Base-by-base conservation (phyloP, 2,329 filamentous ascomycete genomes). In the Didymella segeticola region DNA sequence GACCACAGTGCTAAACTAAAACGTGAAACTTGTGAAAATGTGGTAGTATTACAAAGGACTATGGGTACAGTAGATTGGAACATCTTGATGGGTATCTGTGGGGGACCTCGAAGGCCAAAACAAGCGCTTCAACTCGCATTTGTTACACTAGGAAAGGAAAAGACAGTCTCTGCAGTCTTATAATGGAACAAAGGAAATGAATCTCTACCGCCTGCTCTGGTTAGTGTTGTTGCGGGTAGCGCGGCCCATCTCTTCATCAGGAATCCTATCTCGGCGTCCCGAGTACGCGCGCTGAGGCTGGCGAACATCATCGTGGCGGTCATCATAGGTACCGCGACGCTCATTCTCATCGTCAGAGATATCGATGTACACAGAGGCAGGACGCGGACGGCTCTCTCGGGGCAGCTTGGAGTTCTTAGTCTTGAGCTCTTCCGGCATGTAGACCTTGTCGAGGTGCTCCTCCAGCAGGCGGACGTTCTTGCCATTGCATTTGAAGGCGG, bases 391-490 rank as follows among this genome's bases (percentile, higher is more conserved):
- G 5, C 63, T 62, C 15, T 68, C 61, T 34, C 39, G 53, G 6
- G 61, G 58, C 34, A 63, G 53, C 49, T 56, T 54, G 19, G 61
- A 47, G 25, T 63, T 68, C 19, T 56, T 60, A 2, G 60, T 58
- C 15, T 55, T 56, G 12, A 69, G 39, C 15, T 58, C 60, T 14
- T 75, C 66, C 2, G 79, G 78, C 65, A 84, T 83, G 54, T 89
- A 89, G 69, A 88, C 86, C 60, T 86, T 79, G 37, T 89, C 83
- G 47, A 95, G 80, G 61, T 88, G 81, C 39, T 85, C 77, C 69
- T 91, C 89, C 14, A 91, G 78, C 2, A 90, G 73, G 29, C 88
- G 82, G 5, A 89, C 86, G 64, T 93, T 95, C 65, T 86, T 86
- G 17, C 88, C 90, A 68, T 93, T 95, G 69, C 87, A 87, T 56